phyloP scores from a whole-genome alignment of 441 rosid genomes.

The Biscutella laevigata region DNA sequence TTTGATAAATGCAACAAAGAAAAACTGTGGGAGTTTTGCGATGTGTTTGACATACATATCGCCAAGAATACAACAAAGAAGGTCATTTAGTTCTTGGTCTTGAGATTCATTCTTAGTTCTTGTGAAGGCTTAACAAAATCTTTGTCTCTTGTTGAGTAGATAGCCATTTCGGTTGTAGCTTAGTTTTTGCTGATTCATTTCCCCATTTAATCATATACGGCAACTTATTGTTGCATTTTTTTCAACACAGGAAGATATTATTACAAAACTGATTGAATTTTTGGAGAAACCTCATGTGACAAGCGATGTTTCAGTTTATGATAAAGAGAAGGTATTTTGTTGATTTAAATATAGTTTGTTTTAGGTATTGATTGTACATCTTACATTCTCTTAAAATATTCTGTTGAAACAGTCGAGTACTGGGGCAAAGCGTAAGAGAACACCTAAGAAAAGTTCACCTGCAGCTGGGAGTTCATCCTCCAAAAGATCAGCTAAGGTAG shows the following conservation, averaged over 20 bases:
- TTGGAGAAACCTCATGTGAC: slow-evolving; percentile 74
- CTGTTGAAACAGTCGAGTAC: slow-evolving; percentile 38
- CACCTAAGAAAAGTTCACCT: slow-evolving; percentile 39
- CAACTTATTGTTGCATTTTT: slow-evolving; percentile 9
- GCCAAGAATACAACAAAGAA: slow-evolving; percentile 61
- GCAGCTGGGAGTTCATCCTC: slow-evolving; percentile 26
- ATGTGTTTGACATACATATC: slow-evolving; percentile 62
- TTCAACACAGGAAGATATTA: slow-evolving; percentile 63
- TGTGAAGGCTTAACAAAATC: neutral
- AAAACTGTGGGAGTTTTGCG: slow-evolving; percentile 71
- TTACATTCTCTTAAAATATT: neutral
- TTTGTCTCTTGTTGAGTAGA: slow-evolving; percentile 5
- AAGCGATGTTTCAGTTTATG: slow-evolving; percentile 52
- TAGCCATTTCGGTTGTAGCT: neutral
- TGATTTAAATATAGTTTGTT: neutral
- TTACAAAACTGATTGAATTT: slow-evolving; percentile 61
- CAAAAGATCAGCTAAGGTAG: slow-evolving; percentile 23
- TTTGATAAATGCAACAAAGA: slow-evolving; percentile 83
- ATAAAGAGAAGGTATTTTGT: slow-evolving; percentile 55
- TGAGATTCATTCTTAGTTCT: neutral
- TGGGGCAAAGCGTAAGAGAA: slow-evolving; percentile 72
- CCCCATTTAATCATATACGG: neutral
- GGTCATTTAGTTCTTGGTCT: slow-evolving; percentile 30
- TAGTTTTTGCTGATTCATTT: slow-evolving; percentile 3
- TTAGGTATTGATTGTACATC: neutral